Conservation (phyloP, 805 yeast genomes). For the Candida suzukii region DNA sequence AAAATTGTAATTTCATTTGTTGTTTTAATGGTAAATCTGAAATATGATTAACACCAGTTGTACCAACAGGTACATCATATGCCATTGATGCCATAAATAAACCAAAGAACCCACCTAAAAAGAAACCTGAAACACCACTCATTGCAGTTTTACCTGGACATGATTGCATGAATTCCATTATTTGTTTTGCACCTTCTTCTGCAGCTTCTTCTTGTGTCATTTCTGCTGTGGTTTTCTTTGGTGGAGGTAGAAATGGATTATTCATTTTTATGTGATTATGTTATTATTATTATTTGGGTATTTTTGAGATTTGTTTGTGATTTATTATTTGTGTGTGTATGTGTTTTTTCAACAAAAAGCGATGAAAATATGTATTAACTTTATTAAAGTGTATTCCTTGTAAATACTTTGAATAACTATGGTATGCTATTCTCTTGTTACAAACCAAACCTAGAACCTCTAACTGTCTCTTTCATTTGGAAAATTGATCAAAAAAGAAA, state of each 20-base stretch:
- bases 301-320: too few species aligned
- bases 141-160: constrained; percentile 92
- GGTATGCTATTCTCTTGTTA: too few species aligned
- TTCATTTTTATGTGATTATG: too few species aligned
- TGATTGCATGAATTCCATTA: constrained; percentile 80
- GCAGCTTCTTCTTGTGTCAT: constrained; percentile 93
- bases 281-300: too few species aligned
- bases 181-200: constrained; percentile 76
- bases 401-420: too few species aligned
- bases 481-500: too few species aligned
- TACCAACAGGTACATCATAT: constrained; percentile 72
- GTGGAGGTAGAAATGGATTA: constrained; percentile 31
- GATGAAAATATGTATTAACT: too few species aligned
- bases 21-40: constrained; percentile 85
- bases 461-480: too few species aligned
- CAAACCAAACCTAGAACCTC: too few species aligned
- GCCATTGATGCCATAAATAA: constrained; percentile 89
- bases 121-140: constrained; percentile 92
- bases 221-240: constrained; percentile 48
- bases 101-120: constrained; percentile 92
- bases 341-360: too few species aligned
- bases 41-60: constrained; percentile 41
- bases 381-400: too few species aligned
- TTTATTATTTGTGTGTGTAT: too few species aligned
- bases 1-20: constrained; percentile 84